Evolutionary conservation across 306 rosid genomes (phyloP).

Genomic region (Rosa persica): DNA sequence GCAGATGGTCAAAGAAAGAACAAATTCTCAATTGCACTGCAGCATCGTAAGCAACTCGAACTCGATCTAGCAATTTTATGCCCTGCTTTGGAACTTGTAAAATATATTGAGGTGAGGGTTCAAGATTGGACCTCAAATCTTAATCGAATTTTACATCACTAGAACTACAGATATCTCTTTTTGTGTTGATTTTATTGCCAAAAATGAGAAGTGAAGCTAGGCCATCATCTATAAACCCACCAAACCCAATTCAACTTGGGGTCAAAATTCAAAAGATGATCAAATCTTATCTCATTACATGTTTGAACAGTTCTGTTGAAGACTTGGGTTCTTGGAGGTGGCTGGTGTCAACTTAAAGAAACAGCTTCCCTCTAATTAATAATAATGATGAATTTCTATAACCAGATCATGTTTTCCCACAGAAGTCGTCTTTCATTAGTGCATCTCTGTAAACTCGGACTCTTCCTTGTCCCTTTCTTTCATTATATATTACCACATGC

Average conservation of each 20-base stretch:
- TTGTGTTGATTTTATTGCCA: neutral
- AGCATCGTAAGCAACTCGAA: neutral
- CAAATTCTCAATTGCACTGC: neutral
- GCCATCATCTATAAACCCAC: neutral
- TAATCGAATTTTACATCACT: neutral
- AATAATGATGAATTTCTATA: neutral
- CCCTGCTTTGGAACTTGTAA: no score
- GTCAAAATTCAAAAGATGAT: neutral
- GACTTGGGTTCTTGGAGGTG: neutral
- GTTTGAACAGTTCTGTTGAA: neutral
- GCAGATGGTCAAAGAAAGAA: neutral
- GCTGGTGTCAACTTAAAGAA: slow-evolving; percentile 4
- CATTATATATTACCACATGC: neutral
- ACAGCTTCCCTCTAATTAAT: neutral
- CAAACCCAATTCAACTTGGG: neutral
- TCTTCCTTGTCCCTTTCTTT: neutral
- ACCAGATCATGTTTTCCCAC: neutral
- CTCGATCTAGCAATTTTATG: neutral
- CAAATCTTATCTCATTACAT: neutral
- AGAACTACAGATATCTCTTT: neutral
- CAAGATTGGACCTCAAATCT: neutral
- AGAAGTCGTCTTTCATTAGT: neutral
- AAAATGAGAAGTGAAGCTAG: neutral
- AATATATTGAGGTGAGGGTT: neutral
- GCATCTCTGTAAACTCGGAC: neutral